Conservation (phyloP, 2,329 filamentous ascomycete genomes). For the Aureobasidium sp. region DNA sequence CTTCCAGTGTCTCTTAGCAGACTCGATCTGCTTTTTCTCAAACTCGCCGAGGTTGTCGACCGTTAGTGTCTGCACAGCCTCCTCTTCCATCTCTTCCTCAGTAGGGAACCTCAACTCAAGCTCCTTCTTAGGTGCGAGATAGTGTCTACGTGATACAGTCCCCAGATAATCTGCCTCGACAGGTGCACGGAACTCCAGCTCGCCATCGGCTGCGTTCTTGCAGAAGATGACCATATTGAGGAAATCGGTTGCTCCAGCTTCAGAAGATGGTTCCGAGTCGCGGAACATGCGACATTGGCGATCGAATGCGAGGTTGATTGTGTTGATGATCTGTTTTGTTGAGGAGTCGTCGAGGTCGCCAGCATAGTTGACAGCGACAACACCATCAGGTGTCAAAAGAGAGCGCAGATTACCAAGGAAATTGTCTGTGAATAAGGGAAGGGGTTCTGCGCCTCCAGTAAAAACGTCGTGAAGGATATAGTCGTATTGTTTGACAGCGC, state of each 20-base stretch:
- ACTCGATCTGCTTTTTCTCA: conserved; percentile 61
- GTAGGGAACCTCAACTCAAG: conserved; percentile 41
- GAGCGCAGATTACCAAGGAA: conserved; percentile 65
- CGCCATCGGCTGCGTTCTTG: conserved; percentile 20
- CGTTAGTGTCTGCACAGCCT: conserved; percentile 42
- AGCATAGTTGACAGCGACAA: conserved; percentile 93
- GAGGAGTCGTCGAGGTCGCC: conserved; percentile 74
- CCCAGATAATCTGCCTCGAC: conserved; percentile 58
- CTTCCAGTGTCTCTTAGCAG: conserved; percentile 77
- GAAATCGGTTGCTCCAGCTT: conserved; percentile 51
- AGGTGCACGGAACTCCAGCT: conserved; percentile 56
- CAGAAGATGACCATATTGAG: conserved; percentile 97
- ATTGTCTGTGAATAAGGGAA: conserved; percentile 76
- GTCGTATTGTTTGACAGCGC: conserved; percentile 49
- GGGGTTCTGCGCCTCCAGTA: conserved; percentile 87
- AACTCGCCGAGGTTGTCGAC: conserved; percentile 58
- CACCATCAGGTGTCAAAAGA: conserved; percentile 68
- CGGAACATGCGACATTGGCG: conserved; percentile 77
- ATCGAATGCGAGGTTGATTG: conserved; percentile 76
- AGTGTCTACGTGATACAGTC: conserved; percentile 60
- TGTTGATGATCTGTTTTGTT: conserved; percentile 69
- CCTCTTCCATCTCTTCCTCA: conserved; percentile 28
- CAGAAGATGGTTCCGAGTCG: conserved; percentile 42
- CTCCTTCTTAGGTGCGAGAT: conserved; percentile 65
- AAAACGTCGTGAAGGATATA: conserved; percentile 98